A percentile compares a stretch with the other conserved stretches of the same genome.
phyloP scores from a whole-genome alignment of 169 alveolate genomes.

The Eimeria acervulina region DNA sequence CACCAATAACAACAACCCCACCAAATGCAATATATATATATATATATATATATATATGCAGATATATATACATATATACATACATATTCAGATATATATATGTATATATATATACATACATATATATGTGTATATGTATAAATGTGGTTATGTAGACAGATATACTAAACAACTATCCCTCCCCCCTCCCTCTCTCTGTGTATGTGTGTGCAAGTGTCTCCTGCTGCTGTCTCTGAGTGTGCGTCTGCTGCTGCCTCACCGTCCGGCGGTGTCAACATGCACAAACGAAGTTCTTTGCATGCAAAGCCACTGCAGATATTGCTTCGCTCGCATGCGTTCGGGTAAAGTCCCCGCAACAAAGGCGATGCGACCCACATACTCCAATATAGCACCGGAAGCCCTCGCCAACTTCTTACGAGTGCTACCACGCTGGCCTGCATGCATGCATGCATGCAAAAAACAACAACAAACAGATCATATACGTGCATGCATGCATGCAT shows the following conservation, averaged over 20 bases:
- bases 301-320: conserved; percentile 83
- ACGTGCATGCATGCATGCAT: too few relatives aligned
- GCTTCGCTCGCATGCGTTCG: conserved; percentile 76
- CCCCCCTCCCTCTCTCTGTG: too few relatives aligned
- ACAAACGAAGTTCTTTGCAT: conserved; percentile 78
- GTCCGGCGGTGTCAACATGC: conserved; percentile 82
- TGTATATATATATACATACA: too few relatives aligned
- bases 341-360: conserved; percentile 82
- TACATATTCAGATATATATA: too few relatives aligned
- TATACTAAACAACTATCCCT: too few relatives aligned
- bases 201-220: too few relatives aligned
- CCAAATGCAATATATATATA: neutral
- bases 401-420: conserved; percentile 88
- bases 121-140: too few relatives aligned
- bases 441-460: neutral
- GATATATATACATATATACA: too few relatives aligned
- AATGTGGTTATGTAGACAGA: too few relatives aligned
- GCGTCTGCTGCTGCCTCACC: conserved; percentile 82
- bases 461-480: too few relatives aligned
- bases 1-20: neutral
- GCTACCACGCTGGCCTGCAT: conserved; percentile 83
- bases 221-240: too few relatives aligned
- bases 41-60: neutral
- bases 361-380: conserved; percentile 84
- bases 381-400: conserved; percentile 88